These are phyloP conservation scores for Trametes maxima DNA, from an alignment of 768 basidiomycete species.

Conservation along the genomic window DNA sequence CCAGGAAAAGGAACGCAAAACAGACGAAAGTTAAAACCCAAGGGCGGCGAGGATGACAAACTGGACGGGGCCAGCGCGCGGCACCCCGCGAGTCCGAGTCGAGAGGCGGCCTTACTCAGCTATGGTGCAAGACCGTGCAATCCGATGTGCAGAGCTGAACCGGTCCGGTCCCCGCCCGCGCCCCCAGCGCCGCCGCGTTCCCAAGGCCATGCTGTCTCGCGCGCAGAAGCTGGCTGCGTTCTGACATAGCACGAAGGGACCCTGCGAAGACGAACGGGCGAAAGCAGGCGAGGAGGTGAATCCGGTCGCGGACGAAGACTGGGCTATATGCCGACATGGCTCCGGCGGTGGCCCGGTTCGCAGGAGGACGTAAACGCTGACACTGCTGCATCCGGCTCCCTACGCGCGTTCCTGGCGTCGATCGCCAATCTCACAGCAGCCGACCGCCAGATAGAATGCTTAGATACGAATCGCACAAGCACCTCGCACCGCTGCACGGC, in stretches of 20 bases:
- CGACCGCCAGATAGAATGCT: background rate
- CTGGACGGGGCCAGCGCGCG: background rate
- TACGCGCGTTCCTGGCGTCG: constrained; percentile 10
- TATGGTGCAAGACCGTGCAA: constrained; percentile 22
- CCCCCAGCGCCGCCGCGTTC: background rate
- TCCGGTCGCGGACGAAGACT: constrained; percentile 4
- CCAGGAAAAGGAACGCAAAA: constrained; percentile 5
- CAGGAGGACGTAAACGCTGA: constrained; percentile 11
- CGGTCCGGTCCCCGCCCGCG: constrained; percentile 15
- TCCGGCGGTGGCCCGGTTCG: constrained; percentile 8
- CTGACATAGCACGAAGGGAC: background rate
- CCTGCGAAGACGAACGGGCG: background rate
- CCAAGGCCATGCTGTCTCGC: background rate
- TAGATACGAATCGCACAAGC: background rate
- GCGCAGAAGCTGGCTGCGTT: background rate
- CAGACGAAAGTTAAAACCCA: too few species aligned
- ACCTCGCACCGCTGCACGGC: background rate
- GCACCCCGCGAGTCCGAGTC: background rate
- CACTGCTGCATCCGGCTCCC: background rate
- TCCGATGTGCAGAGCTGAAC: constrained; percentile 12
- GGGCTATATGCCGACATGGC: constrained; percentile 5
- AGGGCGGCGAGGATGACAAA: constrained; percentile 16
- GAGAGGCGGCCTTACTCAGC: constrained; percentile 20
- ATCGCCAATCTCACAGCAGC: background rate
- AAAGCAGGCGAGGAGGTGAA: background rate